Evolutionary conservation across 139 green algal species (phyloP).

Genomic region (Closterium sp.): DNA sequence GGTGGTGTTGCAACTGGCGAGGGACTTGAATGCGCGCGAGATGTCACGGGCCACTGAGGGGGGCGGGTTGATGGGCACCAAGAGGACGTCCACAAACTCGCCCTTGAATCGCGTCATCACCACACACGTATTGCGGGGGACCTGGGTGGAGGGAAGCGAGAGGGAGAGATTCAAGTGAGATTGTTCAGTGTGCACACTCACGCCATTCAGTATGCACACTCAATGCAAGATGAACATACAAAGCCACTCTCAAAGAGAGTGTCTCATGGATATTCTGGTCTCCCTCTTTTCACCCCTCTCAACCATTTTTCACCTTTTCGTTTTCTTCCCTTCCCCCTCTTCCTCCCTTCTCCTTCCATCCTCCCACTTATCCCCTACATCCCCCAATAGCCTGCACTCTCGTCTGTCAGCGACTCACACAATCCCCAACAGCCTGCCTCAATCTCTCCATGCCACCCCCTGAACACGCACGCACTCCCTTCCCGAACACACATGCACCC

Average conservation of each 20-base stretch:
- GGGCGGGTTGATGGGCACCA: conserved; percentile 25
- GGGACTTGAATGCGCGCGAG: conserved; percentile 36
- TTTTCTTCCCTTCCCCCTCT: too few species aligned
- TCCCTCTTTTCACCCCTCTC: too few species aligned
- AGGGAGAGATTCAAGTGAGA: not conserved
- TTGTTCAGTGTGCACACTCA: too few species aligned
- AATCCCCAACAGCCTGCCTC: not conserved
- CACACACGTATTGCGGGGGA: conserved; percentile 36
- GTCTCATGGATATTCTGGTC: too few species aligned
- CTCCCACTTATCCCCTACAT: too few species aligned
- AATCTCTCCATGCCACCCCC: not conserved
- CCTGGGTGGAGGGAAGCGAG: not conserved
- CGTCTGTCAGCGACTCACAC: not conserved
- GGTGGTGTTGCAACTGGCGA: not conserved
- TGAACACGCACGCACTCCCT: not conserved
- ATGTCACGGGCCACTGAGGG: conserved; percentile 26
- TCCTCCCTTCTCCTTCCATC: not conserved
- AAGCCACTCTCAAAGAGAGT: too few species aligned
- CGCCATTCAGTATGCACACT: too few species aligned
- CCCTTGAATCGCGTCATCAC: conserved; percentile 42
- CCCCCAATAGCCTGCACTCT: too few species aligned
- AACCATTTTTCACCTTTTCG: too few species aligned
- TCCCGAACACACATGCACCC: not conserved
- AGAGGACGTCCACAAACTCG: conserved; percentile 33
- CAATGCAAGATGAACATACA: too few species aligned